Evolutionary conservation across 2,329 filamentous ascomycete genomes (phyloP).

Genomic region (Colletotrichum scovillei): DNA sequence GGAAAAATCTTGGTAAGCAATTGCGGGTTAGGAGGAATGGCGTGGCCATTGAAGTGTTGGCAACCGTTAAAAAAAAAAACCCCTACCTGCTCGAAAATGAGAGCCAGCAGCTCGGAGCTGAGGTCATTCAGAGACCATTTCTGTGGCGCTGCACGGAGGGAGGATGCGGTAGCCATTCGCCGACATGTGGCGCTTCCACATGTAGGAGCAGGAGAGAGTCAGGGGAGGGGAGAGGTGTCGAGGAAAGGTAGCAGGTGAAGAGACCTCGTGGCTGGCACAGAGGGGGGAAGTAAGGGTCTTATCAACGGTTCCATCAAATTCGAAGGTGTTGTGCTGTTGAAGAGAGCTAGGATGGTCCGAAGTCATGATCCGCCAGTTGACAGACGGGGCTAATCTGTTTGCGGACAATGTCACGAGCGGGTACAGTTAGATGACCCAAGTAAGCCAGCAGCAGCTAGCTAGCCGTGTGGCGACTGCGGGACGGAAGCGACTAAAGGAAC

Average conservation of each 20-base stretch:
- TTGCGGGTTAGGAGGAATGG: neutral
- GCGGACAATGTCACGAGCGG: conserved; percentile 39
- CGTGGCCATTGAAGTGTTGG: neutral
- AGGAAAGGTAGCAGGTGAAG: conserved; percentile 8
- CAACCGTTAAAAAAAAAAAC: neutral
- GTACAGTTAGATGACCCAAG: conserved; percentile 30
- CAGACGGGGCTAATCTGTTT: conserved; percentile 37
- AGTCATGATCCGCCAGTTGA: conserved; percentile 37
- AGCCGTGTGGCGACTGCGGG: conserved; percentile 28
- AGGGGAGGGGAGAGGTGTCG: conserved; percentile 8
- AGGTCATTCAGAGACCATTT: conserved; percentile 48
- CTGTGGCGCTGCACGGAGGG: conserved; percentile 30
- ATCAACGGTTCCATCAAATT: conserved; percentile 34
- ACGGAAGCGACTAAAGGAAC: conserved; percentile 18
- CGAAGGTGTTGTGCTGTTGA: conserved; percentile 24
- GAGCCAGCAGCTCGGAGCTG: conserved; percentile 55
- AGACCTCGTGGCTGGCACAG: neutral
- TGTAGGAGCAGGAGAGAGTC: conserved; percentile 31
- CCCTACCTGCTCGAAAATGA: conserved; percentile 55
- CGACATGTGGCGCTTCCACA: conserved; percentile 34
- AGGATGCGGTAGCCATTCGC: conserved; percentile 40
- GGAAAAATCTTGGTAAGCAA: conserved; percentile 27
- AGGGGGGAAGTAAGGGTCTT: conserved; percentile 29
- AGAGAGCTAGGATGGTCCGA: conserved; percentile 33
- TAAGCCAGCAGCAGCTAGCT: conserved; percentile 27